A percentile compares a stretch with the other conserved stretches of the same genome.
Conservation (phyloP, 768 basidiomycete genomes). For the Naganishia vishniacii region DNA sequence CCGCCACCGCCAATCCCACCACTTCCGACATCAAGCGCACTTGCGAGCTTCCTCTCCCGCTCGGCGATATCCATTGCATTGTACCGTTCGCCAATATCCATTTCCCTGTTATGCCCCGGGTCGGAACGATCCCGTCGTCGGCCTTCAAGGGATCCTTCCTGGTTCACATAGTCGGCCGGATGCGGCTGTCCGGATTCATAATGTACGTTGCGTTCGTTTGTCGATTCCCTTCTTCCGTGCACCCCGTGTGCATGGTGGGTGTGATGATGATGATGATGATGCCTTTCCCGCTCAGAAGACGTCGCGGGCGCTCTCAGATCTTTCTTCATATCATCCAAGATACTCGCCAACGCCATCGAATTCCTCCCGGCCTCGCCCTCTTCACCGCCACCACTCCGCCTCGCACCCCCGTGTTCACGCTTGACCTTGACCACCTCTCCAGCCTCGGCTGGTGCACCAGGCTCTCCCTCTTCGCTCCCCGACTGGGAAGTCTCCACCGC, state of each 20-base stretch:
- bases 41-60: slow-evolving; percentile 4
- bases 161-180: slow-evolving; percentile 4
- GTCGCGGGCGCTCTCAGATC: slow-evolving; percentile 3
- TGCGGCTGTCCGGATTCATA: slow-evolving; percentile 1
- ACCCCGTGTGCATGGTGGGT: neutral
- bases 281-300: slow-evolving; percentile 19
- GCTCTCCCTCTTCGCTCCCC: neutral
- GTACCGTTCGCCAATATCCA: slow-evolving; percentile 14
- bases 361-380: slow-evolving; percentile 4
- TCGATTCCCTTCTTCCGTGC: neutral
- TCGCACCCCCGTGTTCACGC: neutral
- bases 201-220: neutral
- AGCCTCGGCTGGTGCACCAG: no score
- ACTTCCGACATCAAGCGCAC: slow-evolving; percentile 6
- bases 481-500: neutral
- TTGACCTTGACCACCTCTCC: no score
- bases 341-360: slow-evolving; percentile 24
- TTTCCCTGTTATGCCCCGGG: neutral
- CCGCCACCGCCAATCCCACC: slow-evolving; percentile 18
- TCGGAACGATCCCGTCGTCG: neutral
- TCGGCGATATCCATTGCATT: slow-evolving; percentile 17
- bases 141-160: neutral
- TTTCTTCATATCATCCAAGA: slow-evolving; percentile 25
- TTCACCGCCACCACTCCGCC: neutral
- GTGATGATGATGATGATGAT: slow-evolving; percentile 16